Percentiles rank a stretch among this genome's conserved stretches.
Evolutionary conservation across 805 yeast species (phyloP).

Genomic region (Aciculoconidium aculeatum): DNA sequence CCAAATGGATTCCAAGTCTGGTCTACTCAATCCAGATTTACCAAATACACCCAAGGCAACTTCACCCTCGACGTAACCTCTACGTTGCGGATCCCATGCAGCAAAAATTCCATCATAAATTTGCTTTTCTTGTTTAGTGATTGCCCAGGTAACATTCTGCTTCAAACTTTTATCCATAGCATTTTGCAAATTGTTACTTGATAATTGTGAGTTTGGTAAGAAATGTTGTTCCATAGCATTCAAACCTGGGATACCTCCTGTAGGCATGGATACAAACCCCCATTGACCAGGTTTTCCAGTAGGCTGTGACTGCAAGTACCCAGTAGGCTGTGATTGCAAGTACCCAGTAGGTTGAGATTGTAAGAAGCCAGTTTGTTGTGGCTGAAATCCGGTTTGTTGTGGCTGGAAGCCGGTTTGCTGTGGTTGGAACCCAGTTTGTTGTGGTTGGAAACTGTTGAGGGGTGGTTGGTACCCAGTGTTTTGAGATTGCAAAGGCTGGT

Average conservation of each 20-base stretch:
- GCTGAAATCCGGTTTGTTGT: conserved; percentile 21
- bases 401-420: conserved; percentile 25
- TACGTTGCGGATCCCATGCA: conserved; percentile 71
- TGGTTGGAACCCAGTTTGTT: conserved; percentile 21
- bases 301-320: conserved; percentile 42
- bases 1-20: conserved; percentile 90
- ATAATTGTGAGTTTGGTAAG: conserved; percentile 45
- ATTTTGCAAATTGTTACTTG: conserved; percentile 34
- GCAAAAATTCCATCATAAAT: conserved; percentile 82
- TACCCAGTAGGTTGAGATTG: conserved; percentile 27
- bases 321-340: conserved; percentile 38
- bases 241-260: conserved; percentile 67
- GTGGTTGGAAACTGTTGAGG: conserved; percentile 18
- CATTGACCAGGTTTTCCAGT: conserved; percentile 75
- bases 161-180: conserved; percentile 36
- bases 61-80: conserved; percentile 72
- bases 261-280: conserved; percentile 68
- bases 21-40: conserved; percentile 82
- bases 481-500: conserved; percentile 21
- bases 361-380: conserved; percentile 16
- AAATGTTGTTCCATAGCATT: conserved; percentile 63
- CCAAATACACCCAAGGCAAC: conserved; percentile 83
- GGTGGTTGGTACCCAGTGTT: conserved; percentile 13
- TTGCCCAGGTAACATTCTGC: conserved; percentile 70
- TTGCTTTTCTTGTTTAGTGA: conserved; percentile 80